These are phyloP conservation scores for Metarhizium brunneum DNA, from an alignment of 2,329 filamentous ascomycete species.

Conservation along the genomic window DNA sequence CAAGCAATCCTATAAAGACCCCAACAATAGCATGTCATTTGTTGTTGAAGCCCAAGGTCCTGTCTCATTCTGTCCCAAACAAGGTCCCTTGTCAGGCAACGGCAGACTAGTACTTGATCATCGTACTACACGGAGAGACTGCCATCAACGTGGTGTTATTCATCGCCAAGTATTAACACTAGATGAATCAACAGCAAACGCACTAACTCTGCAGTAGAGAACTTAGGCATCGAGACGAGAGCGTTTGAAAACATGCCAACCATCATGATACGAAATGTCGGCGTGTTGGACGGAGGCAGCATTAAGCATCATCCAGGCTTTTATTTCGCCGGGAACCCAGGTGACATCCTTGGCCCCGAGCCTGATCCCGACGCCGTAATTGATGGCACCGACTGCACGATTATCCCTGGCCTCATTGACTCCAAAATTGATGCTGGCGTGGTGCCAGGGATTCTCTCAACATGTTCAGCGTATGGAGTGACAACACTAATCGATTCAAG, in stretches of 20 bases:
- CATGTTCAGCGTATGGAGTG: conserved; percentile 5
- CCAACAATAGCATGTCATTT: too few relatives aligned
- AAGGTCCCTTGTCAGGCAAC: too few relatives aligned
- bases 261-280: neutral
- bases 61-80: too few relatives aligned
- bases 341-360: conserved; percentile 3
- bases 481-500: conserved; percentile 9
- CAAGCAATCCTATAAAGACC: too few relatives aligned
- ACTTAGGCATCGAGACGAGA: too few relatives aligned
- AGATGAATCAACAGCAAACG: too few relatives aligned
- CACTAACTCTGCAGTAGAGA: too few relatives aligned
- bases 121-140: too few relatives aligned
- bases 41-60: too few relatives aligned
- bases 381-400: conserved; percentile 22
- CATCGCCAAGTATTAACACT: too few relatives aligned
- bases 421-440: conserved; percentile 6
- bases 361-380: conserved; percentile 9
- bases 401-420: conserved; percentile 11
- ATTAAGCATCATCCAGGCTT: neutral
- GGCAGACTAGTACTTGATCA: too few relatives aligned
- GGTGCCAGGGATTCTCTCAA: neutral
- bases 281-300: conserved; percentile 2
- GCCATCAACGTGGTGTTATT: too few relatives aligned
- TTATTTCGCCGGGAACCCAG: conserved; percentile 6
- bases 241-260: neutral